A percentile compares a stretch with the other conserved stretches of the same genome.
Conservation (phyloP, 1,284 basidiomycete genomes). For the Ustilago crameri region DNA sequence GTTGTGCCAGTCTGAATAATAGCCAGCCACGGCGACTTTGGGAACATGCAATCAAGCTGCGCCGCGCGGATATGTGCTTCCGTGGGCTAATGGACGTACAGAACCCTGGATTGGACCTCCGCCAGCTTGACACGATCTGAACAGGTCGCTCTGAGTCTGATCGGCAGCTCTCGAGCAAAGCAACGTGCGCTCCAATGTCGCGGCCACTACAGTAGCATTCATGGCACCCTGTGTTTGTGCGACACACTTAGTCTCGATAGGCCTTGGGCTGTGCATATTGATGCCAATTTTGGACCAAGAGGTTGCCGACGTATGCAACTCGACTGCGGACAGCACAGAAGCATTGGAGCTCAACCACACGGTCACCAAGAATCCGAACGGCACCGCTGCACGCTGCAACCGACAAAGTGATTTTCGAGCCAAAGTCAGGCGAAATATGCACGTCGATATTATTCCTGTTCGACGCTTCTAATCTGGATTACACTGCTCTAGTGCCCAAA, state of each 20-base stretch:
- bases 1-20: too few relatives aligned
- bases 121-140: too few relatives aligned
- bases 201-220: too few relatives aligned
- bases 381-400: too few relatives aligned
- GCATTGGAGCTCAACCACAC: not conserved
- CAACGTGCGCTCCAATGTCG: too few relatives aligned
- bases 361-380: too few relatives aligned
- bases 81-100: not conserved
- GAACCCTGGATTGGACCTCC: too few relatives aligned
- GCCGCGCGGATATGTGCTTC: not conserved
- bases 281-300: conserved; percentile 5
- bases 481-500: conserved; percentile 9
- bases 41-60: too few relatives aligned
- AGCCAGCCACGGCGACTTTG: too few relatives aligned
- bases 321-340: not conserved
- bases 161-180: not conserved
- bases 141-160: not conserved
- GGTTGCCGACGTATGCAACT: conserved; percentile 4
- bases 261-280: not conserved
- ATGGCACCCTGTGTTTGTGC: too few relatives aligned
- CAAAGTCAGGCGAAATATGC: conserved; percentile 3
- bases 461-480: conserved; percentile 16
- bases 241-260: not conserved
- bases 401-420: too few relatives aligned
- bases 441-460: conserved; percentile 17